phyloP scores from a whole-genome alignment of 306 rosid genomes.

The Cicer chorassanicum region DNA sequence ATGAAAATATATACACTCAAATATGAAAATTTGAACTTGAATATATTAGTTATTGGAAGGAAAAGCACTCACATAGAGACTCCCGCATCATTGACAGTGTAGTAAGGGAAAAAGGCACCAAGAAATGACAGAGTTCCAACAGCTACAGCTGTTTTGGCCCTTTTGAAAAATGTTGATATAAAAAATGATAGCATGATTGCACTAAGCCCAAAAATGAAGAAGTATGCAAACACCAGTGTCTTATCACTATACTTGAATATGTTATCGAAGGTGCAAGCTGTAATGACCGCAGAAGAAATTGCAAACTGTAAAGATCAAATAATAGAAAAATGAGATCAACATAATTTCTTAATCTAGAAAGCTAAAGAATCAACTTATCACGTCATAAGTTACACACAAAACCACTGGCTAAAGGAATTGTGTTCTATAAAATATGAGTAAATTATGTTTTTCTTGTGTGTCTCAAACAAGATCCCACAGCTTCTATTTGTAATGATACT shows the following conservation, averaged over 20 bases:
- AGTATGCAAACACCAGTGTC: constrained; percentile 90
- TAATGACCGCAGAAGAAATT: constrained; percentile 76
- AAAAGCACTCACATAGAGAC: constrained; percentile 73
- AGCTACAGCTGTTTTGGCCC: constrained; percentile 98
- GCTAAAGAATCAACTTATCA: constrained; percentile 24
- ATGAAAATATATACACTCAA: constrained; percentile 35
- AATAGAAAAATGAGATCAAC: constrained; percentile 46
- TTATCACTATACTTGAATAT: constrained; percentile 93
- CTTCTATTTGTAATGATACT: no score
- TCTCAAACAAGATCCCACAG: no score
- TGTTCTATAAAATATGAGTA: background rate
- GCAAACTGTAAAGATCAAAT: constrained; percentile 76
- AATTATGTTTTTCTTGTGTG: no score
- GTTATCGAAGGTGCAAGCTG: constrained; percentile 80
- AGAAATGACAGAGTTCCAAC: constrained; percentile 91
- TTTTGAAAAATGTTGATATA: constrained; percentile 83
- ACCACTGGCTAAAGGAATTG: constrained; percentile 6
- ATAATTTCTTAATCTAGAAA: constrained; percentile 33
- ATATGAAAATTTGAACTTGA: constrained; percentile 28
- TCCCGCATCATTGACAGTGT: constrained; percentile 78
- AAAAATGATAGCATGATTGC: constrained; percentile 92
- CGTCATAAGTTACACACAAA: constrained; percentile 2
- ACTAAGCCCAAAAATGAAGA: constrained; percentile 86
- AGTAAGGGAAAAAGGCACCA: constrained; percentile 92
- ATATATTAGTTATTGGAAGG: constrained; percentile 33